phyloP scores from a whole-genome alignment of 2,329 filamentous ascomycete genomes.

The Pseudogymnoascus sp. region DNA sequence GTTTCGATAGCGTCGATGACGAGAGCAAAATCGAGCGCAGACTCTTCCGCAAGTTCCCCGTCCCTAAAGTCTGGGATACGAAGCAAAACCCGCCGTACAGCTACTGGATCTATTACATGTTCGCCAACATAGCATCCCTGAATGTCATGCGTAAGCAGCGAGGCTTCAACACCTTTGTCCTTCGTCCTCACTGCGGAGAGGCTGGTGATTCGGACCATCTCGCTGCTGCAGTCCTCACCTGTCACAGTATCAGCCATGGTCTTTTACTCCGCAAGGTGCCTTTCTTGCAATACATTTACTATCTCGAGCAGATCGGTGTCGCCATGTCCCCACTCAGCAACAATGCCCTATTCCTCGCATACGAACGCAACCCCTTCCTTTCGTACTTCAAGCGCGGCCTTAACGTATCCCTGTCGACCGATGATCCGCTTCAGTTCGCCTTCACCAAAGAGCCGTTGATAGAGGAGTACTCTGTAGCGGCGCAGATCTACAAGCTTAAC shows the following conservation, averaged over 20 bases:
- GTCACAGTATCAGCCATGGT: conserved; percentile 94
- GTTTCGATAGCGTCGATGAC: conserved; percentile 95
- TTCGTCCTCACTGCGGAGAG: conserved; percentile 92
- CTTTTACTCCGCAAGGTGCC: conserved; percentile 89
- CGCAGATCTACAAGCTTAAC: conserved; percentile 96
- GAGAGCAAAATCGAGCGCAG: conserved; percentile 94
- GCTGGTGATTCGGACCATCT: conserved; percentile 95
- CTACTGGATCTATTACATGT: conserved; percentile 98
- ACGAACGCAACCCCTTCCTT: conserved; percentile 93
- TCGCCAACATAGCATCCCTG: conserved; percentile 85
- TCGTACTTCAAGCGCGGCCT: conserved; percentile 91
- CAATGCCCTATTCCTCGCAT: conserved; percentile 91
- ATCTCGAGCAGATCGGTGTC: conserved; percentile 94
- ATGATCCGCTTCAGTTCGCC: conserved; percentile 94
- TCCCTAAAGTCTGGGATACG: conserved; percentile 79
- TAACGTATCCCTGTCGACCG: conserved; percentile 92
- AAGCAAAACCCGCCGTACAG: conserved; percentile 97
- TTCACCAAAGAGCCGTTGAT: conserved; percentile 98
- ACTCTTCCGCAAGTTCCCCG: conserved; percentile 90
- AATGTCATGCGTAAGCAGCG: conserved; percentile 86
- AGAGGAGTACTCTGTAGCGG: conserved; percentile 95
- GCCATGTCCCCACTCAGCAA: conserved; percentile 99
- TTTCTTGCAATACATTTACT: conserved; percentile 92
- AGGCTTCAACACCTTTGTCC: conserved; percentile 90
- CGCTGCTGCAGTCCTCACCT: conserved; percentile 82